These are phyloP conservation scores for Trifolium fragiferum DNA, from an alignment of 306 rosid genomes.

Conservation along the genomic window DNA sequence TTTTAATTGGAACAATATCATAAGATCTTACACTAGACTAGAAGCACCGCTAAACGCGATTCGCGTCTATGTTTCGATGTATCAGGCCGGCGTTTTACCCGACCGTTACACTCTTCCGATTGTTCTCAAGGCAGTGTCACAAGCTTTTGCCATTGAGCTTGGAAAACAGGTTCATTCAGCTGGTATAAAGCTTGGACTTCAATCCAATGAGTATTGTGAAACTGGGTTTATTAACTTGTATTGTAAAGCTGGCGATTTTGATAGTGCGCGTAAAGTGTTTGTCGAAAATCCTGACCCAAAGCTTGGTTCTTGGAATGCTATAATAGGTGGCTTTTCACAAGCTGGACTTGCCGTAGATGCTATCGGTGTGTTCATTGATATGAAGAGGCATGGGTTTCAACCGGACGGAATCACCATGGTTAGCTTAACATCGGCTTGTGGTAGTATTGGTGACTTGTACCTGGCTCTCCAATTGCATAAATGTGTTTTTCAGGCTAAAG, in stretches of 20 bases:
- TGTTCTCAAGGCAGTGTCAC: conserved; percentile 61
- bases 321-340: conserved; percentile 68
- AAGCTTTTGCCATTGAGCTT: conserved; percentile 41
- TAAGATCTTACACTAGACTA: conserved; percentile 62
- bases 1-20: conserved; percentile 71
- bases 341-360: conserved; percentile 65
- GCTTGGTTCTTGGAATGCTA: conserved; percentile 82
- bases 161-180: conserved; percentile 67
- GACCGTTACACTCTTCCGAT: conserved; percentile 75
- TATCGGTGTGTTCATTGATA: conserved; percentile 47
- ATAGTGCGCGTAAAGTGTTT: conserved; percentile 62
- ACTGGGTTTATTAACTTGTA: conserved; percentile 66
- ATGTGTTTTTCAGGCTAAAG: conserved; percentile 58
- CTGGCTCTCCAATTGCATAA: conserved; percentile 69
- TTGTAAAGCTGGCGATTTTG: conserved; percentile 65
- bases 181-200: conserved; percentile 61
- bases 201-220: conserved; percentile 66
- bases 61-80: conserved; percentile 52
- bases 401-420: conserved; percentile 75
- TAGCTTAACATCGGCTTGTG: conserved; percentile 70
- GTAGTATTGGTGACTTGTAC: conserved; percentile 63
- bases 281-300: conserved; percentile 67
- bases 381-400: conserved; percentile 58
- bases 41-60: conserved; percentile 60
- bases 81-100: conserved; percentile 57